A percentile compares a stretch with the other conserved stretches of the same genome.
Evolutionary conservation across 2,329 filamentous ascomycete genomes (phyloP).

Genomic region (Cercospora sp.): DNA sequence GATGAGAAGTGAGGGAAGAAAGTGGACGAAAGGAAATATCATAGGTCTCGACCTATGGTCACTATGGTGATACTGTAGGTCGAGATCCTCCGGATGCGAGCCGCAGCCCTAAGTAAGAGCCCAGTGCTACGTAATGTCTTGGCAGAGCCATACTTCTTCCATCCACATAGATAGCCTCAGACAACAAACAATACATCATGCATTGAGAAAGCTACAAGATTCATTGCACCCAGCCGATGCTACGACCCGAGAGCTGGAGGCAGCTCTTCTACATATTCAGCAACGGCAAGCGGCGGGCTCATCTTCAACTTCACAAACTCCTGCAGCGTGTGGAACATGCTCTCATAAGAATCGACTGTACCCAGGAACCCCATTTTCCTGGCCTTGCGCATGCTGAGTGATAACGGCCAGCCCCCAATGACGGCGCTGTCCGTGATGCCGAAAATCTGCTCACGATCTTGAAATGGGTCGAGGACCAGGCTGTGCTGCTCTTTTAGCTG

Average conservation of each 20-base stretch:
- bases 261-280: background rate
- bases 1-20: no score
- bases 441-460: slow-evolving; percentile 38
- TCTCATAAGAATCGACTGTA: slow-evolving; percentile 47
- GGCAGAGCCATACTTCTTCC: background rate
- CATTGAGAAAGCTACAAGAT: background rate
- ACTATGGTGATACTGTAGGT: no score
- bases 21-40: no score
- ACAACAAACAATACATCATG: background rate
- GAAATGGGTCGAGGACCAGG: slow-evolving; percentile 27
- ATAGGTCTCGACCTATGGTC: no score
- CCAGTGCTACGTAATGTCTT: background rate
- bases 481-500: slow-evolving; percentile 21
- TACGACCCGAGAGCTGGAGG: background rate
- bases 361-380: slow-evolving; percentile 49
- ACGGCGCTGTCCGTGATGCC: slow-evolving; percentile 28
- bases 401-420: slow-evolving; percentile 39
- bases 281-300: slow-evolving; percentile 18
- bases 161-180: background rate
- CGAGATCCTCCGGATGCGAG: no score
- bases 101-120: background rate
- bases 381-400: slow-evolving; percentile 39
- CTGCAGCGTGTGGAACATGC: slow-evolving; percentile 41
- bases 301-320: slow-evolving; percentile 43
- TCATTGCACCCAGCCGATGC: background rate